Base-by-base conservation (phyloP, 441 rosid species). In the Macaranga tanarius region DNA sequence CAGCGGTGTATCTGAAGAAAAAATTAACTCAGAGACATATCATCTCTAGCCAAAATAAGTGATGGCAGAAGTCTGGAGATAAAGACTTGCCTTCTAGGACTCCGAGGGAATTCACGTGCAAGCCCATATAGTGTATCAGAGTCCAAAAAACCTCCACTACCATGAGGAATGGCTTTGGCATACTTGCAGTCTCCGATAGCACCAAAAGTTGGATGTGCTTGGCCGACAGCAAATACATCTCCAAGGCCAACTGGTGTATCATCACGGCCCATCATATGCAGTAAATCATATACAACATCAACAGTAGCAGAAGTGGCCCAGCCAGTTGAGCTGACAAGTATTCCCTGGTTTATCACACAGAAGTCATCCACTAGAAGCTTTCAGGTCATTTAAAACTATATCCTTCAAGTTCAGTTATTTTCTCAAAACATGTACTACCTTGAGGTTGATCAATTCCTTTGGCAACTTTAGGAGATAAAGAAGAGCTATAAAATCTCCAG, bases 211-310 rank as follows among this genome's bases (percentile, higher is more conserved):
- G 38, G 38, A 0, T 90, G 89, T 70, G 85, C 83, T 83, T 89
- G 87, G 77, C 82, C 82, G 74, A 82, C 25, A 11, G 89, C 90
- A 65, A 77, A 83, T 20, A 82, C n/a, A 16, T 85, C 81, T 58
- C 94, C 92, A 2, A 92, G 73, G 51, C 94, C 96, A 23, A 88
- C 88, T 0, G 86, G 89, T 67, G 86, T 86, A 81, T 86, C 93
- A 5, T 90, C 90, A 1, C 96, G 90, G 20, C 97, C 97, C 93
- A 89, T 90, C 94, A 90, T 92, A 77, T 92, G 97, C 69, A 89
- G 85, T 62, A 86, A 57, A 79, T 92, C 97, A 65, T 89, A 90
- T 26, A 92, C 59, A 31, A 81, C 82, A 67, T 92, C 96, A 5
- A 90, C 79, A 3, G 92, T 87, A 42, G 93, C 97, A 69, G 93